Evolutionary conservation across 306 rosid species (phyloP).

Genomic region (Trifolium fragiferum): DNA sequence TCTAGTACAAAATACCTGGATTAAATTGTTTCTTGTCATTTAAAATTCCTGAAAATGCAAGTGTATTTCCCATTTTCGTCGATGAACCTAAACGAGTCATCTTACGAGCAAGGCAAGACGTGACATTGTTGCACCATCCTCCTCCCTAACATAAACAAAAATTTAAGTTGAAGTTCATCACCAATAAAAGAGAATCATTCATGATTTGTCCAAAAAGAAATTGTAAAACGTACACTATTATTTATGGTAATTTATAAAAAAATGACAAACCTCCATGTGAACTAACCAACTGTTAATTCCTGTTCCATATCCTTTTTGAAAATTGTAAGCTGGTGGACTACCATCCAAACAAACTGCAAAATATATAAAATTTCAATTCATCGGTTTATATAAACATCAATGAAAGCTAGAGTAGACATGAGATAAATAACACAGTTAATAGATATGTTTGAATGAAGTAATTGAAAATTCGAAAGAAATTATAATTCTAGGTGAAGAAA

Average conservation of each 20-base stretch:
- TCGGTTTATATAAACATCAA: slow-evolving; percentile 1
- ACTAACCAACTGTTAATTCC: slow-evolving; percentile 84
- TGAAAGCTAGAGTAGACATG: neutral
- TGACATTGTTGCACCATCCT: slow-evolving; percentile 92
- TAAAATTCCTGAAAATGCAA: slow-evolving; percentile 81
- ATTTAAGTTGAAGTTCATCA: slow-evolving; percentile 28
- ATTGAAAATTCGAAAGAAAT: no score
- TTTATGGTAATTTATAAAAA: slow-evolving; percentile 36
- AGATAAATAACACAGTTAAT: neutral
- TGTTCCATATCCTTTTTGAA: slow-evolving; percentile 67
- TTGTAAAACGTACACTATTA: neutral
- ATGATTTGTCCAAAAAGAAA: slow-evolving; percentile 1
- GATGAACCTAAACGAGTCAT: slow-evolving; percentile 84
- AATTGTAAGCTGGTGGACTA: slow-evolving; percentile 95
- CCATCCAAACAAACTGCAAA: slow-evolving; percentile 96
- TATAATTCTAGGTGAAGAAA: no score
- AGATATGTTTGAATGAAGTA: neutral
- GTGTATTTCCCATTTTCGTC: slow-evolving; percentile 57
- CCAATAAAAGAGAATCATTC: slow-evolving; percentile 1
- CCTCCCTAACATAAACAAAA: slow-evolving; percentile 72
- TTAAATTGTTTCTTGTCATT: slow-evolving; percentile 55
- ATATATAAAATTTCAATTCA: slow-evolving; percentile 33
- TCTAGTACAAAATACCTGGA: slow-evolving; percentile 67
- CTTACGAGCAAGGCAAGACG: slow-evolving; percentile 74
- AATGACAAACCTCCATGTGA: slow-evolving; percentile 76